Evolutionary conservation across 495 filamentous ascomycete genomes (phyloP).

Genomic region (Hypoxylon fragiforme): DNA sequence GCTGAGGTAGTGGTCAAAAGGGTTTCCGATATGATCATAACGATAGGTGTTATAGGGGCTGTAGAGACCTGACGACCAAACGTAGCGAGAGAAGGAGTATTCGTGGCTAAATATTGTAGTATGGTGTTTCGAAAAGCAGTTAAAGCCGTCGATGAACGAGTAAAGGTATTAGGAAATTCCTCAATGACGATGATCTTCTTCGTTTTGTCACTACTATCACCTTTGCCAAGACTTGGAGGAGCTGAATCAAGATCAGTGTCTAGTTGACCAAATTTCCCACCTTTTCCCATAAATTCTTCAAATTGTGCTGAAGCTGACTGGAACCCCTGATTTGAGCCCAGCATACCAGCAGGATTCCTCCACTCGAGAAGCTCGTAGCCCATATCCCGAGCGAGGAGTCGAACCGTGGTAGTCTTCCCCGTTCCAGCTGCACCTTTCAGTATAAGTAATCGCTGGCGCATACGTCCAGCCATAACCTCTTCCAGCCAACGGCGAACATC

Average conservation of each 20-base stretch:
- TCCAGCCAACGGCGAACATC: conserved; percentile 85
- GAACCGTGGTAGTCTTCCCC: conserved; percentile 88
- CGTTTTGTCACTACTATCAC: conserved; percentile 17
- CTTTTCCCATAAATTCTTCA: conserved; percentile 83
- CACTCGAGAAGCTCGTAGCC: conserved; percentile 81
- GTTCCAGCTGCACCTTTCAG: conserved; percentile 90
- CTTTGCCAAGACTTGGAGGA: conserved; percentile 17
- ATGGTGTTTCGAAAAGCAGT: conserved; percentile 76
- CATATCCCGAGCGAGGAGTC: conserved; percentile 71
- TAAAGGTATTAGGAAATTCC: conserved; percentile 88
- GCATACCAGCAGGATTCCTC: conserved; percentile 74
- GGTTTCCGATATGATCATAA: conserved; percentile 91
- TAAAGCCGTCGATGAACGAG: conserved; percentile 65
- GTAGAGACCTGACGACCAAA: conserved; percentile 36
- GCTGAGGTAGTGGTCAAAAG: conserved; percentile 73
- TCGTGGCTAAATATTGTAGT: conserved; percentile 69
- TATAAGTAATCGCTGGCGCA: conserved; percentile 71
- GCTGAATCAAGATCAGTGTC: conserved; percentile 56
- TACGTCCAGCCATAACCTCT: conserved; percentile 65
- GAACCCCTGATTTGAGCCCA: conserved; percentile 59
- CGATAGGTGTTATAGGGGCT: conserved; percentile 66
- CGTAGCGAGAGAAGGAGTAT: conserved; percentile 49
- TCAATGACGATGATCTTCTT: conserved; percentile 77
- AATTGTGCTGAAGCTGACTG: conserved; percentile 75
- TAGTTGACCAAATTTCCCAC: conserved; percentile 76